These are phyloP conservation scores for Xylaria intraflava DNA, from an alignment of 495 filamentous ascomycete genomes.

Conservation along the genomic window DNA sequence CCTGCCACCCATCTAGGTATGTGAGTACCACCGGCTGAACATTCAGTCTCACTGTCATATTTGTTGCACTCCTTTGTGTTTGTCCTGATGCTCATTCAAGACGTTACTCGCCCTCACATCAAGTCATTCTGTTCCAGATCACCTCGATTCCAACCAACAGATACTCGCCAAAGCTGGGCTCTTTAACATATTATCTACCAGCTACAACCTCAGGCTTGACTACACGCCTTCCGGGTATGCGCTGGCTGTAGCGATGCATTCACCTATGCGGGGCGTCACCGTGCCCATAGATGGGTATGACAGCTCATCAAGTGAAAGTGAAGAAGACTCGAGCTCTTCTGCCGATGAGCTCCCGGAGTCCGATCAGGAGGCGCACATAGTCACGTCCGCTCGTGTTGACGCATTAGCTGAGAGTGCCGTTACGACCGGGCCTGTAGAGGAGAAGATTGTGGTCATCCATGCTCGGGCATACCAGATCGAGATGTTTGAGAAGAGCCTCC, in stretches of 20 bases:
- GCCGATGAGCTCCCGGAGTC: too few species aligned
- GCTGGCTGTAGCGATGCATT: not conserved
- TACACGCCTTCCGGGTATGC: not conserved
- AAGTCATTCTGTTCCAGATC: too few species aligned
- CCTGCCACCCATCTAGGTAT: too few species aligned
- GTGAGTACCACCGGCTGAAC: too few species aligned
- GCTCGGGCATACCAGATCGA: conserved; percentile 78
- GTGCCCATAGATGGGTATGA: not conserved
- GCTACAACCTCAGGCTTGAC: too few species aligned
- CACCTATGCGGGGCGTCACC: not conserved
- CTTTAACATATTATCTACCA: too few species aligned
- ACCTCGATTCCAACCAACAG: too few species aligned
- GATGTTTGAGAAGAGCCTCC: conserved; percentile 80
- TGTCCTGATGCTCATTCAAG: too few species aligned
- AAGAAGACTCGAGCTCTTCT: conserved; percentile 1
- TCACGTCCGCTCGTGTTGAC: not conserved
- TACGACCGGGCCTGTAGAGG: not conserved
- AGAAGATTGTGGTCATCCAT: conserved; percentile 25
- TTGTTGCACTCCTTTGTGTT: too few species aligned
- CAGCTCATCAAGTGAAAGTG: not conserved
- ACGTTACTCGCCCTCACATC: too few species aligned
- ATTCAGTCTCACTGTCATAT: too few species aligned
- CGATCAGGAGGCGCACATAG: not conserved
- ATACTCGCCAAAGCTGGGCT: too few species aligned
- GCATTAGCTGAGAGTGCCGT: not conserved